Conservation (phyloP, 2,329 filamentous ascomycete genomes). For the Bisporella sp. region DNA sequence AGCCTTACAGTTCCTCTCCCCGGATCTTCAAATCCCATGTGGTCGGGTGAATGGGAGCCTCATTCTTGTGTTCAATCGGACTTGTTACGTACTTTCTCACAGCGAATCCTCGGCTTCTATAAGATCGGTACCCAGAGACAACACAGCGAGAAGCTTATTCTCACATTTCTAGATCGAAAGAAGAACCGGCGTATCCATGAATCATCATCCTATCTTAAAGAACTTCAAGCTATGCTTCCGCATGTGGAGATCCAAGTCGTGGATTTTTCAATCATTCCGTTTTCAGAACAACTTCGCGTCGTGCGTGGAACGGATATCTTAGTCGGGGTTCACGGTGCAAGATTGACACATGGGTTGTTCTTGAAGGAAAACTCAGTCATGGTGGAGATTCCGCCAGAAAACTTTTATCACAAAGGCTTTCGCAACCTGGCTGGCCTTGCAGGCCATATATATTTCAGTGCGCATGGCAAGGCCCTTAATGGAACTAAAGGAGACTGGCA, state of each 20-base stretch:
- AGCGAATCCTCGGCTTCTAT: conserved; percentile 3
- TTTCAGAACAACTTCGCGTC: conserved; percentile 19
- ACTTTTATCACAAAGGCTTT: conserved; percentile 32
- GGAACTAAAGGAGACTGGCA: conserved; percentile 14
- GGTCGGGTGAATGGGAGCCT: conserved; percentile 25
- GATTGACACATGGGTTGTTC: conserved; percentile 29
- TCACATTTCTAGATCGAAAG: not conserved
- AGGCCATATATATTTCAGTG: conserved; percentile 31
- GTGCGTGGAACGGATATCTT: conserved; percentile 17
- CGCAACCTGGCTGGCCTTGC: conserved; percentile 34
- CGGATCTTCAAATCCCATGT: conserved; percentile 24
- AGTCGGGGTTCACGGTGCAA: conserved; percentile 22
- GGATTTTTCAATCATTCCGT: conserved; percentile 2
- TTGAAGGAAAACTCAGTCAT: conserved; percentile 29
- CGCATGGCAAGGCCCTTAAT: conserved; percentile 20
- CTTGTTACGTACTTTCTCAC: not conserved
- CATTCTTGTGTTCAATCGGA: conserved; percentile 12
- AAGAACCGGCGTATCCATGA: not conserved
- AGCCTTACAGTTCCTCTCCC: conserved; percentile 22
- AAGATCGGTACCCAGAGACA: not conserved
- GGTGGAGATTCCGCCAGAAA: conserved; percentile 36
- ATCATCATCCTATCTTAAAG: not conserved
- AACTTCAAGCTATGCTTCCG: not conserved
- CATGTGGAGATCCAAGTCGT: not conserved
- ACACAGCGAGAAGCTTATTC: not conserved